These are phyloP conservation scores for Aspergillus arachidicola DNA, from an alignment of 2,329 filamentous ascomycete genomes.

Conservation along the genomic window DNA sequence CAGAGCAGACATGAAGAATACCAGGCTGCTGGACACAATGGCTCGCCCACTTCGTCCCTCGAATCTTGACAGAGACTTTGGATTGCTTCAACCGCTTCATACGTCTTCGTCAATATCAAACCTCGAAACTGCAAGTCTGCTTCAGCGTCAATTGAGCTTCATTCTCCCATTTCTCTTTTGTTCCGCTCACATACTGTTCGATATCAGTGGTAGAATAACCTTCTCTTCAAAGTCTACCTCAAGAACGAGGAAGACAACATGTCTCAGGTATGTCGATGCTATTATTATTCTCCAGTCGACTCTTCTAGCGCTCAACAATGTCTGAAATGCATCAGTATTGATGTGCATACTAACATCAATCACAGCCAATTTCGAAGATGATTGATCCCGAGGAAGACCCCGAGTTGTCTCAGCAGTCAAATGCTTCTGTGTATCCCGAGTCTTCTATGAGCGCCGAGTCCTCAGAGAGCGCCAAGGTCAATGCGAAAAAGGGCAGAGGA, in stretches of 20 bases:
- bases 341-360: background rate
- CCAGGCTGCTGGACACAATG: slow-evolving; percentile 5
- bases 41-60: background rate
- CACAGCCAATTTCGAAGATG: background rate
- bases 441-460: background rate
- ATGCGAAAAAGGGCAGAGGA: background rate
- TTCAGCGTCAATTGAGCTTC: background rate
- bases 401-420: background rate
- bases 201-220: background rate
- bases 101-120: background rate
- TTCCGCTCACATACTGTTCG: background rate
- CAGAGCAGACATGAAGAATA: slow-evolving; percentile 9
- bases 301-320: background rate
- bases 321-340: background rate
- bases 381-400: background rate
- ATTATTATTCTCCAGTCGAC: background rate
- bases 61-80: background rate
- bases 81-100: background rate
- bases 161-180: background rate
- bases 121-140: background rate
- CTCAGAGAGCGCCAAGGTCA: background rate
- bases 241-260: background rate
- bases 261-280: background rate
- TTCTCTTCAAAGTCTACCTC: background rate
- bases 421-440: background rate